Conservation (phyloP, 2,329 filamentous ascomycete species). For the Colletotrichum aenigma region DNA sequence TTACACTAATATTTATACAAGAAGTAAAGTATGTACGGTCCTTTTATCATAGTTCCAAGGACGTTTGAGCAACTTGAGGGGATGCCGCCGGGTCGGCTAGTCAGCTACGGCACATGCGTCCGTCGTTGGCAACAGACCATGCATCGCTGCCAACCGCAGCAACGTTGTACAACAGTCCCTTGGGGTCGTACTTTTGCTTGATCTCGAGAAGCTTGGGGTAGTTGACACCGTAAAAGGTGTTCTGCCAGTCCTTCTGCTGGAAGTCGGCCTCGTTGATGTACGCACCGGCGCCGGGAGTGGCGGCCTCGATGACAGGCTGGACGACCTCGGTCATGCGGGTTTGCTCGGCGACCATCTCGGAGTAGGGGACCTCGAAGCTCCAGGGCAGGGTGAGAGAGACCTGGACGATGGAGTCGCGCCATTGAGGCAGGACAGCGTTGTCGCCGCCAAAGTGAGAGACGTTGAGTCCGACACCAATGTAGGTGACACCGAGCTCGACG, state of each 20-base stretch:
- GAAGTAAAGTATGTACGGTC: not conserved
- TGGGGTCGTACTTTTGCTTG: constrained; percentile 36
- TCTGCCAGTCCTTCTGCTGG: constrained; percentile 31
- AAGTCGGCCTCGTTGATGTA: constrained; percentile 37
- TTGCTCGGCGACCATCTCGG: constrained; percentile 17
- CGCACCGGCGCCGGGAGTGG: constrained; percentile 28
- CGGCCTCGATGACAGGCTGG: constrained; percentile 31
- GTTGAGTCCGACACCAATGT: constrained; percentile 14
- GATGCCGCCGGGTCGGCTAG: not conserved
- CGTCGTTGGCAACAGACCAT: constrained; percentile 22
- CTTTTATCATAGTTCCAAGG: not conserved
- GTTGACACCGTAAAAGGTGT: constrained; percentile 32
- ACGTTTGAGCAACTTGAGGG: not conserved
- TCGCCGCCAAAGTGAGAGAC: constrained; percentile 13
- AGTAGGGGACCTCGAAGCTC: constrained; percentile 11
- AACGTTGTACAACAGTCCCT: constrained; percentile 29
- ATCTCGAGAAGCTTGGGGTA: constrained; percentile 30
- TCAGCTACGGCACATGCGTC: constrained; percentile 21
- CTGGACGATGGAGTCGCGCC: constrained; percentile 39
- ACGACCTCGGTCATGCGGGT: constrained; percentile 30
- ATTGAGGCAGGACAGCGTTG: constrained; percentile 45
- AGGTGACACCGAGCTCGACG: constrained; percentile 14
- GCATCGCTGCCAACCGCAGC: constrained; percentile 32
- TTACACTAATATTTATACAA: not conserved
- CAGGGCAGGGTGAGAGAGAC: constrained; percentile 26